Base-by-base conservation (phyloP, 116 monocot genomes). In the Posidonia oceanica region DNA sequence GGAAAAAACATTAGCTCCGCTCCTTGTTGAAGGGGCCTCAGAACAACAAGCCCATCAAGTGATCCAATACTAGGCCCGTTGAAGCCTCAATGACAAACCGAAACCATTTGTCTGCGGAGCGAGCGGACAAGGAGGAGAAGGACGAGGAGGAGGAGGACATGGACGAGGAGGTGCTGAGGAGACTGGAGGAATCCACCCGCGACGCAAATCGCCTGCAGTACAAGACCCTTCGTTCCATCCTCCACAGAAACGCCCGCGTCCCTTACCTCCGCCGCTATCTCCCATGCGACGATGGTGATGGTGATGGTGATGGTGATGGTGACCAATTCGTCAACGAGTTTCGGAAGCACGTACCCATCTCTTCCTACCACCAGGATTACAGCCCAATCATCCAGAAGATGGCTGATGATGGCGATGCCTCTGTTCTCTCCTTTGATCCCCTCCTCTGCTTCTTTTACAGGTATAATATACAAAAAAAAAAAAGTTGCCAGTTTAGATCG, bases 371-470 rank as follows among this genome's bases (percentile, higher is more conserved):
- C 11, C 36, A 56, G 12, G 82, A 82, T 72, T 82, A 82, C 69
- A 54, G 62, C 8, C 74, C 59, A 13, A 36, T 58, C 63, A 78
- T 82, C 44, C 62, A 59, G 7, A n/a, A 66, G 15, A 71, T 82
- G 17, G 78, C 82, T 44, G 82, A 82, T 12, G 78, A 75, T 44
- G 72, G 54, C 15, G 39, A 67, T 15, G 52, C 75, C 22, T 16
- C 71, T 23, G 51, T 14, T 2, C 82, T 82, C 56, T 82, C 78
- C 16, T 16, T 70, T 20, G 75, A 75, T 58, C 82, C 78, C 20
- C 75, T 82, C 52, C 20, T 75, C 71, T 82, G 82, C 75, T 82
- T 82, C 72, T 78, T 78, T 72, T 54, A 54, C 39, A 82, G n/a
- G n/a, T n/a, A n/a, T n/a, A n/a, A n/a, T n/a, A n/a, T n/a, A n/a